Conservation (phyloP, 148 eudicot genomes). For the Diospyros lotus region DNA sequence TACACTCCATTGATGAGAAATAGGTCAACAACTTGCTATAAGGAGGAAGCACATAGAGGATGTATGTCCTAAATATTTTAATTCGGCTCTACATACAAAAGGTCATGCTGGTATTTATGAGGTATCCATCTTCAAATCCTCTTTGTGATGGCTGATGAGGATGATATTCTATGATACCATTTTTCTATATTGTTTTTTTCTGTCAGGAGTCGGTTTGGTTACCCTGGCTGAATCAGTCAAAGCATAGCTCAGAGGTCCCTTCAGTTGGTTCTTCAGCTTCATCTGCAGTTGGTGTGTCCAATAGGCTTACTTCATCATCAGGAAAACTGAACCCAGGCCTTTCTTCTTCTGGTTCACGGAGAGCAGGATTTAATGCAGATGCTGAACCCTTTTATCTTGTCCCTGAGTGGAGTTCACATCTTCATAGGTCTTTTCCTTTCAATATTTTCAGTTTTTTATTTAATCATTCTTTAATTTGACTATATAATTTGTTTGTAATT, state of each 20-base stretch:
- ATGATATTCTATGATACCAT: conserved; percentile 2
- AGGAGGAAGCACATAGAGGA: conserved; percentile 78
- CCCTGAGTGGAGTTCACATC: conserved; percentile 41
- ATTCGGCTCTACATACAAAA: conserved; percentile 66
- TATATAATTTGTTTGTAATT: background rate
- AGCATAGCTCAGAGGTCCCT: conserved; percentile 44
- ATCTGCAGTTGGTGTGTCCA: conserved; percentile 42
- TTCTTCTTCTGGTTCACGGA: conserved; percentile 60
- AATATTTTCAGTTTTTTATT: conserved; percentile 3
- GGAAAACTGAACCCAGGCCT: conserved; percentile 52
- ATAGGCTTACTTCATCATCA: conserved; percentile 44
- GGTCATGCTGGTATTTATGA: conserved; percentile 79
- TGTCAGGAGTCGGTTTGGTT: conserved; percentile 85
- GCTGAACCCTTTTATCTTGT: conserved; percentile 59
- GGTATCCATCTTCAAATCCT: conserved; percentile 33
- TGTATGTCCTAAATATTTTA: conserved; percentile 64
- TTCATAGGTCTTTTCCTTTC: conserved; percentile 45
- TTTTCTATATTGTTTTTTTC: conserved; percentile 2
- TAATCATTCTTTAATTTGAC: background rate
- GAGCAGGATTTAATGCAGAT: conserved; percentile 44
- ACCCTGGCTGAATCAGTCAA: conserved; percentile 82
- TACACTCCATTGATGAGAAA: conserved; percentile 84
- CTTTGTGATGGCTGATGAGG: background rate
- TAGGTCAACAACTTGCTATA: conserved; percentile 68
- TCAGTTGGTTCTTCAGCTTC: conserved; percentile 49